These are phyloP conservation scores for Pisolithus marmoratus DNA, from an alignment of 768 basidiomycete species.

Conservation along the genomic window DNA sequence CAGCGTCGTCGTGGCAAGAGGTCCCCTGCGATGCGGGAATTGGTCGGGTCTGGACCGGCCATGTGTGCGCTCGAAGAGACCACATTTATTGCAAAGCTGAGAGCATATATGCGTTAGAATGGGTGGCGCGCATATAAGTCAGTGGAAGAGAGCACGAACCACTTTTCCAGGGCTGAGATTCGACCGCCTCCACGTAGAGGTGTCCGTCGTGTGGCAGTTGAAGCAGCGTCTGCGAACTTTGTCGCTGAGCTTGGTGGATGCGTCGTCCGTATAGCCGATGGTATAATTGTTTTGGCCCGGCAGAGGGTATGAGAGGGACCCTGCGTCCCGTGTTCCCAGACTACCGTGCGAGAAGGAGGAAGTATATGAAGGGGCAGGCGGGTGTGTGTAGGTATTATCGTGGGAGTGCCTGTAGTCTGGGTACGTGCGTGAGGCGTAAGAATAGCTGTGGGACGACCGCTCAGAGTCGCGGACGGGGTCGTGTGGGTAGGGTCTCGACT, in stretches of 20 bases:
- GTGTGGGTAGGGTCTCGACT: slow-evolving; percentile 28
- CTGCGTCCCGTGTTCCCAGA: slow-evolving; percentile 18
- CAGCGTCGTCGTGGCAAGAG: slow-evolving; percentile 48
- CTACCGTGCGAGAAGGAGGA: slow-evolving; percentile 22
- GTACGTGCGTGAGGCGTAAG: slow-evolving; percentile 22
- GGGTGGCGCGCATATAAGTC: slow-evolving; percentile 3
- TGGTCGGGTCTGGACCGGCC: slow-evolving; percentile 74
- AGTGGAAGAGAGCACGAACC: slow-evolving; percentile 25
- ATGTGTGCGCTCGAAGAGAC: slow-evolving; percentile 76
- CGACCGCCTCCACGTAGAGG: slow-evolving; percentile 73
- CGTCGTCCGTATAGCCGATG: slow-evolving; percentile 65
- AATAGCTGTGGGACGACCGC: slow-evolving; percentile 32
- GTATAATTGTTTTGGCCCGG: slow-evolving; percentile 34
- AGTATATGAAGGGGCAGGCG: slow-evolving; percentile 21
- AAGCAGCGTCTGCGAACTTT: slow-evolving; percentile 72
- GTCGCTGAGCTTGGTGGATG: slow-evolving; percentile 74
- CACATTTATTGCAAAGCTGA: slow-evolving; percentile 60
- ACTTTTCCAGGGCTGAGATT: slow-evolving; percentile 81
- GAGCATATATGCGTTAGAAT: not conserved
- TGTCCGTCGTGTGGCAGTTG: slow-evolving; percentile 83
- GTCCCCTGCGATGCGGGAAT: slow-evolving; percentile 75
- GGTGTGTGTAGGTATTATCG: slow-evolving; percentile 27
- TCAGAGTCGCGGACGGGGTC: slow-evolving; percentile 28
- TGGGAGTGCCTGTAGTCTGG: slow-evolving; percentile 27
- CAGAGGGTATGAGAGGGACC: slow-evolving; percentile 30